Conservation (phyloP, 768 basidiomycete genomes). For the Melanogaster broomeanus region DNA sequence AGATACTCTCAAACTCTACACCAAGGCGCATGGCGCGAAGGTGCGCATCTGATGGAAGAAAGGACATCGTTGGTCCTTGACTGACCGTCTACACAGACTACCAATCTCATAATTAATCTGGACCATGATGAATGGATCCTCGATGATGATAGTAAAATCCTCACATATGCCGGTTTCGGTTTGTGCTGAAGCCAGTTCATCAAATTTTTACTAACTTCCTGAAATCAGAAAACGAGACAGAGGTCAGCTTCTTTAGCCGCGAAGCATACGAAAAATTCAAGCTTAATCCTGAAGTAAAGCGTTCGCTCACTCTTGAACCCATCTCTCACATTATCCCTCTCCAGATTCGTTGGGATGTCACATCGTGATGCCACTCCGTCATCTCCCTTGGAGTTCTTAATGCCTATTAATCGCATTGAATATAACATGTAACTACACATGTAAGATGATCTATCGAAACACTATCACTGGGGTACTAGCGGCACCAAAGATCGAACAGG, state of each 20-base stretch:
- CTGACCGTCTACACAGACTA: conserved; percentile 57
- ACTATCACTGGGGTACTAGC: conserved; percentile 22
- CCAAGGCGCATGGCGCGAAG: conserved; percentile 93
- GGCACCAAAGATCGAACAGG: conserved; percentile 18
- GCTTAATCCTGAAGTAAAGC: conserved; percentile 72
- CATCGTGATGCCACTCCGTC: conserved; percentile 6
- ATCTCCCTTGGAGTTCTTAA: conserved; percentile 6
- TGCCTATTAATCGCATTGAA: conserved; percentile 30
- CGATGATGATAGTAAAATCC: conserved; percentile 58
- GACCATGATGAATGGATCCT: conserved; percentile 95
- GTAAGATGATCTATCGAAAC: conserved; percentile 31
- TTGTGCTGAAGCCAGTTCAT: conserved; percentile 26
- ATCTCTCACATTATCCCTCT: background rate
- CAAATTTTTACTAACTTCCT: background rate
- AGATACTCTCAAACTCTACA: conserved; percentile 96
- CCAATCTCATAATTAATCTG: conserved; percentile 97
- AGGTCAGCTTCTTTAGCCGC: conserved; percentile 88
- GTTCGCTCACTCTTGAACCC: background rate
- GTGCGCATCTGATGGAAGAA: conserved; percentile 37
- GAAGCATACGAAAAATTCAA: conserved; percentile 81
- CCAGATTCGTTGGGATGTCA: conserved; percentile 32
- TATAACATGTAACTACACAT: conserved; percentile 33
- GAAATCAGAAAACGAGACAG: conserved; percentile 86
- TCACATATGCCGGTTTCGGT: conserved; percentile 83
- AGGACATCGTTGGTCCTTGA: background rate